These are phyloP conservation scores for Tylopilus felleus DNA, from an alignment of 768 basidiomycete species.

Conservation along the genomic window DNA sequence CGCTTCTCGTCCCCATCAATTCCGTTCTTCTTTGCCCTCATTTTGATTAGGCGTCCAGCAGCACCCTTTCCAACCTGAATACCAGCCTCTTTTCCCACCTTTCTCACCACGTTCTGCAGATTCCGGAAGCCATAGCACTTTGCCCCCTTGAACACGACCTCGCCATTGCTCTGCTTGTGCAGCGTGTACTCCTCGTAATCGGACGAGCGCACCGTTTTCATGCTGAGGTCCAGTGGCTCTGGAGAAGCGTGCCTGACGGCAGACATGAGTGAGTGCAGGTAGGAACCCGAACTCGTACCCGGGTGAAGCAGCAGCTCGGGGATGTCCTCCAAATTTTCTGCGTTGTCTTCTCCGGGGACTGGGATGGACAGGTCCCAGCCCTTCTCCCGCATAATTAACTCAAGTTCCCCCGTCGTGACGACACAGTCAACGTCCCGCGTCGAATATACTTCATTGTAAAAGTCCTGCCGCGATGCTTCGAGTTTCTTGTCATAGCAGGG, in stretches of 20 bases:
- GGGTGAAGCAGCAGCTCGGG: slow-evolving; percentile 76
- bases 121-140: slow-evolving; percentile 98
- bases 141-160: slow-evolving; percentile 84
- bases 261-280: slow-evolving; percentile 75
- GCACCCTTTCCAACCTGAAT: slow-evolving; percentile 70
- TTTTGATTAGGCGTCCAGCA: slow-evolving; percentile 42
- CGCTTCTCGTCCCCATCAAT: slow-evolving; percentile 39
- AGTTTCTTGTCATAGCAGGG: slow-evolving; percentile 99
- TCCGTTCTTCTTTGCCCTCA: slow-evolving; percentile 33
- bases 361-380: slow-evolving; percentile 69
- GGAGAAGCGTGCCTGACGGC: slow-evolving; percentile 44
- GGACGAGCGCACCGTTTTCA: slow-evolving; percentile 61
- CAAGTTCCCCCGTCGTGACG: slow-evolving; percentile 92
- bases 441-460: slow-evolving; percentile 75
- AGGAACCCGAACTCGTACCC: slow-evolving; percentile 91
- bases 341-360: slow-evolving; percentile 48
- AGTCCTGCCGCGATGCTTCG: slow-evolving; percentile 93
- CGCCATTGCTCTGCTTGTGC: slow-evolving; percentile 40
- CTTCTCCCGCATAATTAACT: slow-evolving; percentile 78
- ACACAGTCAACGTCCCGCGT: slow-evolving; percentile 97
- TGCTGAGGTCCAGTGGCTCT: slow-evolving; percentile 45
- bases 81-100: slow-evolving; percentile 83
- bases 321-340: slow-evolving; percentile 29
- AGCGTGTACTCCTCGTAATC: slow-evolving; percentile 79
- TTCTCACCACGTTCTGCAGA: slow-evolving; percentile 92